Evolutionary conservation across 2,329 filamentous ascomycete species (phyloP).

Genomic region (Rhynchosporium secalis): DNA sequence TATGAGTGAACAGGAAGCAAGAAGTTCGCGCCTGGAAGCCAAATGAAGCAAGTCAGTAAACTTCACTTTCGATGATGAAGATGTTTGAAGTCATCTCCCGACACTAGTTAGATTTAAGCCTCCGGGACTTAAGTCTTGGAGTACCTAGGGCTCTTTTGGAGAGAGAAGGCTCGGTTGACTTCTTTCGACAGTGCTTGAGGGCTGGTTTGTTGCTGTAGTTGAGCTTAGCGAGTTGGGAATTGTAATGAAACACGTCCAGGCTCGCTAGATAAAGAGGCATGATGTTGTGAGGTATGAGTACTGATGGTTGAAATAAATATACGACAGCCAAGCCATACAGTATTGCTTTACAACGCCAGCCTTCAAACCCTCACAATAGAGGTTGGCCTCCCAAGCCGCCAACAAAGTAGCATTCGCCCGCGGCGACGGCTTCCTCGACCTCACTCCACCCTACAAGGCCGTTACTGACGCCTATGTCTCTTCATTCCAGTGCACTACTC

Average conservation of each 20-base stretch:
- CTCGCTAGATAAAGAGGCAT: no score
- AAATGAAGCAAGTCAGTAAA: not conserved
- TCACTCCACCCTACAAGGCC: slow-evolving; percentile 42
- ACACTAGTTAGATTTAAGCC: not conserved
- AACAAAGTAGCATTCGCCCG: slow-evolving; percentile 37
- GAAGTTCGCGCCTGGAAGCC: not conserved
- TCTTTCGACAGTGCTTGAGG: not conserved
- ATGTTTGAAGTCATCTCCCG: slow-evolving; percentile 2
- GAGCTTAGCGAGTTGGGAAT: not conserved
- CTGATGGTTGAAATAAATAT: not conserved
- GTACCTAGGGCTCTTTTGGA: not conserved
- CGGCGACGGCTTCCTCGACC: slow-evolving; percentile 35
- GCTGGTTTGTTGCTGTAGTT: not conserved
- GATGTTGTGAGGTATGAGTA: no score
- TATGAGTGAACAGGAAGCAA: not conserved
- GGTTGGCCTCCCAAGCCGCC: slow-evolving; percentile 23
- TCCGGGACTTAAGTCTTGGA: not conserved
- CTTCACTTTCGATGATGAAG: not conserved
- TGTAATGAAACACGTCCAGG: not conserved
- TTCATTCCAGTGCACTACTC: slow-evolving; percentile 21
- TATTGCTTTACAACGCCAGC: slow-evolving; percentile 13
- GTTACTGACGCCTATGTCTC: slow-evolving; percentile 34
- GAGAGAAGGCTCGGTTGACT: not conserved
- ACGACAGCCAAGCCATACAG: slow-evolving; percentile 13
- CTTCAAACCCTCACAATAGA: slow-evolving; percentile 8